Conservation (phyloP, 176 grass and related monocot species). For the Musa troglodytarum region DNA sequence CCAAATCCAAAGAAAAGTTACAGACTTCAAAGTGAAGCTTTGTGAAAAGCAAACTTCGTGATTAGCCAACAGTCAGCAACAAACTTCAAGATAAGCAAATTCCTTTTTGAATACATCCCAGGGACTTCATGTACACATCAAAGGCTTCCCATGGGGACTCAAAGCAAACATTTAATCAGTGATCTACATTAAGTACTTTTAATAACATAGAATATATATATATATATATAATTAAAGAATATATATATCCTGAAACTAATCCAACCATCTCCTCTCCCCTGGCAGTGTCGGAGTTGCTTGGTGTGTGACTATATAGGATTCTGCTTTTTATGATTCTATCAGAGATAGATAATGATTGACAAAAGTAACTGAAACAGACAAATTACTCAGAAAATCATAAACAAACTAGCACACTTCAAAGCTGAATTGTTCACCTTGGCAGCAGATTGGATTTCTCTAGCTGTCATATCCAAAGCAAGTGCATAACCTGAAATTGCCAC, state of each 20-base stretch:
- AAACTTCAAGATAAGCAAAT: not conserved
- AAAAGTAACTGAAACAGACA: too few species aligned
- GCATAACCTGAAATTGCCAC: conserved; percentile 62
- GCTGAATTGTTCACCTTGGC: conserved; percentile 47
- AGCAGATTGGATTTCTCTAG: conserved; percentile 72
- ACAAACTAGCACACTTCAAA: not conserved
- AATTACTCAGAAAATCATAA: too few species aligned
- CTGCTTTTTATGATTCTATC: not conserved
- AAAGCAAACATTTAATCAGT: too few species aligned
- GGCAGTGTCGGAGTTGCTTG: not conserved
- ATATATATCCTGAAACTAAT: not conserved
- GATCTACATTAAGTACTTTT: too few species aligned
- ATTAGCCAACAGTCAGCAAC: not conserved
- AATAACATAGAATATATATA: too few species aligned
- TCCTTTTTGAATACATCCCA: too few species aligned
- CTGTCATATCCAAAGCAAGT: conserved; percentile 97
- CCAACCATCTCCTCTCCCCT: not conserved
- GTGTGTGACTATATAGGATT: not conserved
- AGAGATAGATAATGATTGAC: too few species aligned
- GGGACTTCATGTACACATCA: too few species aligned
- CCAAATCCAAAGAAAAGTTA: not conserved
- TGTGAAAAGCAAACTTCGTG: not conserved
- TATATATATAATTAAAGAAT: too few species aligned
- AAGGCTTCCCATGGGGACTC: too few species aligned
- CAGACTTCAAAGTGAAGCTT: not conserved